Percentiles rank a stretch among this genome's conserved stretches.
phyloP scores from a whole-genome alignment of 1,284 basidiomycete genomes.

The Phylloporus sp. region DNA sequence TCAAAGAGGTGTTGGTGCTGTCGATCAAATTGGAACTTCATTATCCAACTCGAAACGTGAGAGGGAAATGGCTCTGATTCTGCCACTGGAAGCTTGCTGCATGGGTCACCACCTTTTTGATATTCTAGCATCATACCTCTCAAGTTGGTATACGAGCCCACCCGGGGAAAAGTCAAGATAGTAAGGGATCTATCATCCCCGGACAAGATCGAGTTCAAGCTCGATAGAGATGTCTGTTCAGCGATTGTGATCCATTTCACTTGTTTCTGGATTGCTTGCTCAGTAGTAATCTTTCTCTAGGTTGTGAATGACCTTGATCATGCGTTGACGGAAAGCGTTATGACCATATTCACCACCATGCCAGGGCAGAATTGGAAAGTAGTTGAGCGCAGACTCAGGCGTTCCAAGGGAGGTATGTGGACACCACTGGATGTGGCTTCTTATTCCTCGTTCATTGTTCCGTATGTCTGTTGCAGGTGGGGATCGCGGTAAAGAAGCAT shows the following conservation, averaged over 20 bases:
- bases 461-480: slow-evolving; percentile 25
- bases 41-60: slow-evolving; percentile 32
- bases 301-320: slow-evolving; percentile 29
- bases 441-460: slow-evolving; percentile 6
- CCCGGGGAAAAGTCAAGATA: slow-evolving; percentile 18
- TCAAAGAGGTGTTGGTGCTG: not conserved
- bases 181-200: slow-evolving; percentile 17
- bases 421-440: not conserved
- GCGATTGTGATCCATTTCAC: slow-evolving; percentile 23
- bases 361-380: slow-evolving; percentile 18
- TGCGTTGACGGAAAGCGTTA: slow-evolving; percentile 25
- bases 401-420: slow-evolving; percentile 35
- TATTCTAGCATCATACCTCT: slow-evolving; percentile 21
- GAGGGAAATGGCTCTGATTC: slow-evolving; percentile 8
- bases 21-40: slow-evolving; percentile 38
- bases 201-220: slow-evolving; percentile 25
- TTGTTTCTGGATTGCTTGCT: slow-evolving; percentile 2
- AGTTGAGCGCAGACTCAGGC: slow-evolving; percentile 22
- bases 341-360: slow-evolving; percentile 32
- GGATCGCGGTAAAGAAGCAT: slow-evolving; percentile 4
- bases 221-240: slow-evolving; percentile 23
- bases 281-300: slow-evolving; percentile 17
- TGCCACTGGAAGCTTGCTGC: slow-evolving; percentile 38
- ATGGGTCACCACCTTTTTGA: slow-evolving; percentile 32
- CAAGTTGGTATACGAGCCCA: slow-evolving; percentile 25